These are phyloP conservation scores for Hibiscus tridactylites DNA, from an alignment of 345 rosid species.

Conservation along the genomic window DNA sequence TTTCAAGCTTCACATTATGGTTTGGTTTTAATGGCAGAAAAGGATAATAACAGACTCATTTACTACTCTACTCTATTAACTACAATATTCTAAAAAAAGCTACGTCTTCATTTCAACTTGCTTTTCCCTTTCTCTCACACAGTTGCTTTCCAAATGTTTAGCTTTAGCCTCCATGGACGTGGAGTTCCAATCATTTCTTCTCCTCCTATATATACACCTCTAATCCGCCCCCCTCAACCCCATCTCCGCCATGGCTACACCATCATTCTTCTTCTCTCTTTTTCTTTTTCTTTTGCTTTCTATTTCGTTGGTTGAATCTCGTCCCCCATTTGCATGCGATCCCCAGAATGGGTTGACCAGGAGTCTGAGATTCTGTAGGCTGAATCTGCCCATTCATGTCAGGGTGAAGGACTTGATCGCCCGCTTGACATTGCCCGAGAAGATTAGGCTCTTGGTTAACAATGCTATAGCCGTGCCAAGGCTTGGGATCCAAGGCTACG, in stretches of 20 bases:
- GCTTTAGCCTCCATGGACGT: conserved; percentile 21
- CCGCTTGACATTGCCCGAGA: conserved; percentile 74
- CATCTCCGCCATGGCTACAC: conserved; percentile 7
- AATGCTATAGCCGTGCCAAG: conserved; percentile 73
- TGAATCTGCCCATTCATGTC: conserved; percentile 43
- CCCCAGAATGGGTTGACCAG: conserved; percentile 49
- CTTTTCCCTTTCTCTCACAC: neutral
- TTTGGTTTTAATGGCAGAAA: conserved; percentile 9
- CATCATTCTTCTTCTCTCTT: conserved; percentile 9
- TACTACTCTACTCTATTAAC: neutral
- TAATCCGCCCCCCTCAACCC: conserved; percentile 6
- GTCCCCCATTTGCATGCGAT: conserved; percentile 59
- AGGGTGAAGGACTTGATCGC: conserved; percentile 72
- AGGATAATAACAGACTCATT: neutral
- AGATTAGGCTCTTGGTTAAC: conserved; percentile 67
- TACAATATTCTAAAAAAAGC: neutral
- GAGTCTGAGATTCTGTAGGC: conserved; percentile 44
- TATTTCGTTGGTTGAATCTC: conserved; percentile 18
- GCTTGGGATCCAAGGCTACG: conserved; percentile 73
- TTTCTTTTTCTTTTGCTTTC: neutral
- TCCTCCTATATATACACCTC: conserved; percentile 33
- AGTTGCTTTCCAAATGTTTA: neutral
- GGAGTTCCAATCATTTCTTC: conserved; percentile 21
- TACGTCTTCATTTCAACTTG: conserved; percentile 8
- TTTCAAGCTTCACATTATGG: neutral